phyloP scores from a whole-genome alignment of 2,329 filamentous ascomycete genomes.

The Hypoxylon sp. region DNA sequence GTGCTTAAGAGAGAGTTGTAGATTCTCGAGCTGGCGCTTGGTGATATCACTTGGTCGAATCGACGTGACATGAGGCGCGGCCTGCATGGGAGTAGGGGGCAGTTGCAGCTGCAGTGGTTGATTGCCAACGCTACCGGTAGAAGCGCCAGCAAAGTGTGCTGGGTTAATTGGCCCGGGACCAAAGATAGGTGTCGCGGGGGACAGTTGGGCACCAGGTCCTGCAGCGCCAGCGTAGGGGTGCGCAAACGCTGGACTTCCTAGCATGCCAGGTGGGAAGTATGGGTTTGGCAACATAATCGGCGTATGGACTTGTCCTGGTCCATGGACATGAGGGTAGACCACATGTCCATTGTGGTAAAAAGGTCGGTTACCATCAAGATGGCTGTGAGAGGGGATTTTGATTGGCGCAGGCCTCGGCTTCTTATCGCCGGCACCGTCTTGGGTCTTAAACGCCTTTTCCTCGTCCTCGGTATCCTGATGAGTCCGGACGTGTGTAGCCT shows the following conservation, averaged over 20 bases:
- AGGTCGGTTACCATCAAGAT: slow-evolving; percentile 62
- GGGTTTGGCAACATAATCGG: slow-evolving; percentile 43
- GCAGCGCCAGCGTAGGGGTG: slow-evolving; percentile 36
- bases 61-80: slow-evolving; percentile 65
- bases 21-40: slow-evolving; percentile 66
- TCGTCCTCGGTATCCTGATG: slow-evolving; percentile 34
- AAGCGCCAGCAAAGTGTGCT: slow-evolving; percentile 18
- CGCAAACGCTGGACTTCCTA: slow-evolving; percentile 39
- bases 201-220: slow-evolving; percentile 35
- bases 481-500: slow-evolving; percentile 24
- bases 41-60: slow-evolving; percentile 73
- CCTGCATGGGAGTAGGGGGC: slow-evolving; percentile 36
- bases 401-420: slow-evolving; percentile 52
- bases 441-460: slow-evolving; percentile 34
- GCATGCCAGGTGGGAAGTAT: slow-evolving; percentile 42
- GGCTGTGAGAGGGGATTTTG: slow-evolving; percentile 58
- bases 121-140: slow-evolving; percentile 15
- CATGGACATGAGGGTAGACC: slow-evolving; percentile 54
- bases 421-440: slow-evolving; percentile 47
- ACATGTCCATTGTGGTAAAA: slow-evolving; percentile 62
- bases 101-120: slow-evolving; percentile 24
- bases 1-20: slow-evolving; percentile 67
- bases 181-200: slow-evolving; percentile 33
- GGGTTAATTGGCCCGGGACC: slow-evolving; percentile 32
- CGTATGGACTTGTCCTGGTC: slow-evolving; percentile 36